Evolutionary conservation across 371 early-diverging fungal genomes (phyloP).

Genomic region (Mucor circinelloides): DNA sequence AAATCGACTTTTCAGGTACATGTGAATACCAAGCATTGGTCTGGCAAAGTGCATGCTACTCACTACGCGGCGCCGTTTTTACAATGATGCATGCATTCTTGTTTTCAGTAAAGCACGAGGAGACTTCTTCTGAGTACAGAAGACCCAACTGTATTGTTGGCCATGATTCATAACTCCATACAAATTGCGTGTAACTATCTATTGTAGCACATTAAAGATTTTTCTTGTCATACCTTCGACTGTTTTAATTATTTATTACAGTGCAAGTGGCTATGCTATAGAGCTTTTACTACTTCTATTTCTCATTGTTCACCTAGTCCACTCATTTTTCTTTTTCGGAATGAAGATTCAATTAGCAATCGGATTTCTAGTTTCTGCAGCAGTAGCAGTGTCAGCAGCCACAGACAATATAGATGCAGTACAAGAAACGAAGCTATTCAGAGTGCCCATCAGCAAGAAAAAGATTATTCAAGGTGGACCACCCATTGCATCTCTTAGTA

Average conservation of each 20-base stretch:
- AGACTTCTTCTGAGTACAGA: neutral
- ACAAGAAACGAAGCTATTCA: neutral
- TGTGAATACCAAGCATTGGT: neutral
- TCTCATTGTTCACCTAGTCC: neutral
- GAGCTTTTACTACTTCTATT: neutral
- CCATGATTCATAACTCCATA: neutral
- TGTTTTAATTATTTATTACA: neutral
- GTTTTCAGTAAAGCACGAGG: neutral
- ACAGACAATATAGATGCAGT: neutral
- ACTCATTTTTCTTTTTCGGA: neutral
- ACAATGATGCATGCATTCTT: neutral
- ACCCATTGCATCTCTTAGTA: neutral
- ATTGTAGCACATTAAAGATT: neutral
- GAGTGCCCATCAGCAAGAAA: constrained; percentile 10
- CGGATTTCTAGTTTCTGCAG: neutral
- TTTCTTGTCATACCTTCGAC: neutral
- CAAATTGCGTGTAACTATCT: neutral
- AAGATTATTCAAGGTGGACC: neutral
- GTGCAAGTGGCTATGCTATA: neutral
- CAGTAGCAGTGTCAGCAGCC: neutral
- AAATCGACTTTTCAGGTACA: neutral
- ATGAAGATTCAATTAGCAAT: neutral
- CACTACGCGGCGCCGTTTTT: neutral
- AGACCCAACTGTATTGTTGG: neutral
- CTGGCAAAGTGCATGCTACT: neutral